A percentile compares a stretch with the other conserved stretches of the same genome.
Evolutionary conservation across 2,329 filamentous ascomycete genomes (phyloP).

Genomic region (Cercospora sp.): DNA sequence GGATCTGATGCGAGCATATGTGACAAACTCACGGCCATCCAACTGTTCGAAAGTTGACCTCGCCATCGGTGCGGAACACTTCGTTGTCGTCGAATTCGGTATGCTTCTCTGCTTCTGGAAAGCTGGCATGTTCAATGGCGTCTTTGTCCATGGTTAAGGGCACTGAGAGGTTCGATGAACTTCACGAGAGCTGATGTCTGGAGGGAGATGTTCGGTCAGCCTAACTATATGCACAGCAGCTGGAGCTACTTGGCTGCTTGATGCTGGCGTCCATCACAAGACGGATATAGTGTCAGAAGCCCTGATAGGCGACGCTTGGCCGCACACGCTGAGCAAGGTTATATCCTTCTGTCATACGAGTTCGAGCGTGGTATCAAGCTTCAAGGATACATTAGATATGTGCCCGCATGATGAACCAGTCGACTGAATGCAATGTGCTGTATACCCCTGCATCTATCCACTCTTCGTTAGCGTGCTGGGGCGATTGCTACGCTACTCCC

Average conservation of each 20-base stretch:
- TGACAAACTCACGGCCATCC: constrained; percentile 45
- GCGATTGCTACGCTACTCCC: neutral
- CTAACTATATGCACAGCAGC: neutral
- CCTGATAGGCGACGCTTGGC: constrained; percentile 11
- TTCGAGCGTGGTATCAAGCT: neutral
- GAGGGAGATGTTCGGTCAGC: neutral
- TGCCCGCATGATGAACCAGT: neutral
- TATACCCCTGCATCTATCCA: neutral
- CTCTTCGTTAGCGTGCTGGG: neutral
- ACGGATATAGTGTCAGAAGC: neutral
- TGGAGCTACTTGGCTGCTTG: neutral
- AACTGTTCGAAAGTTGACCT: constrained; percentile 56
- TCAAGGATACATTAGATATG: neutral
- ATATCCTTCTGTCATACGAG: neutral
- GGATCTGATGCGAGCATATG: neutral
- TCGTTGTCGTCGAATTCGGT: constrained; percentile 44
- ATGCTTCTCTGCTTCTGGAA: constrained; percentile 21
- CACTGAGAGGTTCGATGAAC: neutral
- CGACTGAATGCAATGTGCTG: neutral
- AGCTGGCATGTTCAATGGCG: neutral
- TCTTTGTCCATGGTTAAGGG: neutral
- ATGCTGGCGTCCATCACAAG: neutral
- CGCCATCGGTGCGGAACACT: constrained; percentile 53
- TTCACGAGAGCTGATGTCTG: neutral
- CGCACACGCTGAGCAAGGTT: neutral